A percentile compares a stretch with the other conserved stretches of the same genome.
Conservation (phyloP, 2,329 filamentous ascomycete species). For the Gnomoniopsis sp. region DNA sequence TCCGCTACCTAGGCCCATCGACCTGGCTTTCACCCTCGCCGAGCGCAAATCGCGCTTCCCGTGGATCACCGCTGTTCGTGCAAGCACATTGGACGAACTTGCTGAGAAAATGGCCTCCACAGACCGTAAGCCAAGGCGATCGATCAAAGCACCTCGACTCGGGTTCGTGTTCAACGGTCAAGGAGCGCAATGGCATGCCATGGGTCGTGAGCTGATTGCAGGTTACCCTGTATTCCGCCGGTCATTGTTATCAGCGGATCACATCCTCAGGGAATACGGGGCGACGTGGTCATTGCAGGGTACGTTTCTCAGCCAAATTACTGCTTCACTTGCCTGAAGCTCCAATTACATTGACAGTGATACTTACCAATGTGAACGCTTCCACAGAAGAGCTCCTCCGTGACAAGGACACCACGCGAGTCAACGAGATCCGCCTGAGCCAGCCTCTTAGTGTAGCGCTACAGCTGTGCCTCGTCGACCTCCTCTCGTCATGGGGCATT, state of each 20-base stretch:
- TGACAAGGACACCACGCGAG: conserved; percentile 20
- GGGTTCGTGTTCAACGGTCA: conserved; percentile 31
- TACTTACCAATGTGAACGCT: background rate
- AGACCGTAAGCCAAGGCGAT: background rate
- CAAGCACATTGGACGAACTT: background rate
- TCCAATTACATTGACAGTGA: background rate
- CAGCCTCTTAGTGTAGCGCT: conserved; percentile 42
- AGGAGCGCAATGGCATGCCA: conserved; percentile 29
- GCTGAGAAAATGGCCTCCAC: background rate
- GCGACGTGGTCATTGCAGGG: conserved; percentile 23
- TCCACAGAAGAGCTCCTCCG: conserved; percentile 15
- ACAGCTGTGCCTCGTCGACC: conserved; percentile 40
- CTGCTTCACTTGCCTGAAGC: background rate
- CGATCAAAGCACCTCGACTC: background rate
- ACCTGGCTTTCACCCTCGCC: conserved; percentile 21
- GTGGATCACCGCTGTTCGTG: conserved; percentile 12
- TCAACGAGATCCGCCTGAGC: conserved; percentile 30
- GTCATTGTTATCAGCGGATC: conserved; percentile 14
- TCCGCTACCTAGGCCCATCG: too few relatives aligned
- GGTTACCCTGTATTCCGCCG: conserved; percentile 21
- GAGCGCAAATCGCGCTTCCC: conserved; percentile 18
- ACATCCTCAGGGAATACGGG: conserved; percentile 19
- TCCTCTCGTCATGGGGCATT: conserved; percentile 30
- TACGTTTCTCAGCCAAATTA: too few relatives aligned
- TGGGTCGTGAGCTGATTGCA: conserved; percentile 23